Conservation (phyloP, 495 filamentous ascomycete species). For the Hyaloscypha finlandica region DNA sequence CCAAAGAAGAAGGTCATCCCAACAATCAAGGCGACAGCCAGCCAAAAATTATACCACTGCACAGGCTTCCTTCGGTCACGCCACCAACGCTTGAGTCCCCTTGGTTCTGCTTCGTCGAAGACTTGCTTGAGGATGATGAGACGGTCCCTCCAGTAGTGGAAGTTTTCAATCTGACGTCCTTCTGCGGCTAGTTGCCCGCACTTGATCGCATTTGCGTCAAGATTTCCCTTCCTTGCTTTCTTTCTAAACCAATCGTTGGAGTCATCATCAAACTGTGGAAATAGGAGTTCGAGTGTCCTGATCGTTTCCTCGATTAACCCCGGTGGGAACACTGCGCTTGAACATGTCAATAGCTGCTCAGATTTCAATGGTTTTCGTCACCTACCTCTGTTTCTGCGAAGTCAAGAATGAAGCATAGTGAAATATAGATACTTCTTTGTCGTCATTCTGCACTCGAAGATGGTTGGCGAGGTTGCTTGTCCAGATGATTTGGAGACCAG, state of each 20-base stretch:
- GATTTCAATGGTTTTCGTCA: too few species aligned
- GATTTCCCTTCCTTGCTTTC: slow-evolving; percentile 11
- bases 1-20: slow-evolving; percentile 53
- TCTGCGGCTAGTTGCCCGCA: slow-evolving; percentile 36
- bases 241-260: slow-evolving; percentile 37
- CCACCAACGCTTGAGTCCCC: slow-evolving; percentile 51
- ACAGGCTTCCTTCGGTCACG: slow-evolving; percentile 49
- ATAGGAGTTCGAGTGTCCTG: slow-evolving; percentile 45
- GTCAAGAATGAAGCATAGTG: slow-evolving; percentile 46
- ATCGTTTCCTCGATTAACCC: slow-evolving; percentile 49
- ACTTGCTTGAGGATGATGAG: slow-evolving; percentile 52
- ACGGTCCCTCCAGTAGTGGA: slow-evolving; percentile 52
- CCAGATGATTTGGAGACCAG: slow-evolving; percentile 41
- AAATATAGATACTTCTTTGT: slow-evolving; percentile 45
- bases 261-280: slow-evolving; percentile 40
- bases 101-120: slow-evolving; percentile 52
- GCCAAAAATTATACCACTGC: slow-evolving; percentile 60
- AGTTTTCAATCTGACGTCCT: slow-evolving; percentile 46
- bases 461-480: slow-evolving; percentile 52
- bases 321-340: slow-evolving; percentile 33
- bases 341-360: neutral
- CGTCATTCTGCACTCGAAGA: slow-evolving; percentile 43
- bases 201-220: slow-evolving; percentile 33
- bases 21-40: slow-evolving; percentile 46
- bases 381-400: slow-evolving; percentile 22